Conservation (phyloP, 805 yeast genomes). For the Teunomyces barrocoloradensis region DNA sequence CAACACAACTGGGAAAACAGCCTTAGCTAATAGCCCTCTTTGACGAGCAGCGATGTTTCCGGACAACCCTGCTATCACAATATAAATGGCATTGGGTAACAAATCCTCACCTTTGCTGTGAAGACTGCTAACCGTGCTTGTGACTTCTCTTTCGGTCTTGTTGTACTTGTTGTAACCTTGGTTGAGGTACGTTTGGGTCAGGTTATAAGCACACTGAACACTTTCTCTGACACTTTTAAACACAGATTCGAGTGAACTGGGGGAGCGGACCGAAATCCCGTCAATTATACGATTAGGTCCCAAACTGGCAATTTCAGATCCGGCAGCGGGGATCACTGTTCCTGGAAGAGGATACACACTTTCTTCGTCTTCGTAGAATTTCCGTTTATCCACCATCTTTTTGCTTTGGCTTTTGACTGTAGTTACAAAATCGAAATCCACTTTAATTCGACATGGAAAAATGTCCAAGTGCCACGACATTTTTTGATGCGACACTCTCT, state of each 20-base stretch:
- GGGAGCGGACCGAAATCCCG: conserved; percentile 57
- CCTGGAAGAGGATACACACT: conserved; percentile 50
- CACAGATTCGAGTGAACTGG: conserved; percentile 45
- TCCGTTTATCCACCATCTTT: conserved; percentile 27
- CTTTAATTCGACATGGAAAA: conserved; percentile 2
- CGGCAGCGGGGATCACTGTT: conserved; percentile 43
- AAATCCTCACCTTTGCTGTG: conserved; percentile 66
- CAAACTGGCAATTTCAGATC: conserved; percentile 39
- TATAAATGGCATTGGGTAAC: conserved; percentile 67
- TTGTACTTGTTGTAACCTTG: conserved; percentile 50
- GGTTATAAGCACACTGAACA: conserved; percentile 29
- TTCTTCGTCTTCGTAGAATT: conserved; percentile 51
- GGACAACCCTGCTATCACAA: conserved; percentile 63
- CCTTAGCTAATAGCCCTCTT: conserved; percentile 54
- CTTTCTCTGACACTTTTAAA: conserved; percentile 49
- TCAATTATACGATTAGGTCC: conserved; percentile 50
- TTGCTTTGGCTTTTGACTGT: background rate
- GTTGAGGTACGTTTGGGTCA: conserved; percentile 36
- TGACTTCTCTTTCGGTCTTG: conserved; percentile 59
- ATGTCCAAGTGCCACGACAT: background rate
- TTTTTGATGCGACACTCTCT: background rate
- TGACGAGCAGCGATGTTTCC: conserved; percentile 76
- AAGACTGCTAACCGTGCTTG: conserved; percentile 59
- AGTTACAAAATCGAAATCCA: background rate
- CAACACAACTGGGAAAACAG: conserved; percentile 54